Evolutionary conservation across 2,329 filamentous ascomycete species (phyloP), one percentile per base, ranked within the genome.

Genomic region (Pyrenochaeta sp.): DNA sequence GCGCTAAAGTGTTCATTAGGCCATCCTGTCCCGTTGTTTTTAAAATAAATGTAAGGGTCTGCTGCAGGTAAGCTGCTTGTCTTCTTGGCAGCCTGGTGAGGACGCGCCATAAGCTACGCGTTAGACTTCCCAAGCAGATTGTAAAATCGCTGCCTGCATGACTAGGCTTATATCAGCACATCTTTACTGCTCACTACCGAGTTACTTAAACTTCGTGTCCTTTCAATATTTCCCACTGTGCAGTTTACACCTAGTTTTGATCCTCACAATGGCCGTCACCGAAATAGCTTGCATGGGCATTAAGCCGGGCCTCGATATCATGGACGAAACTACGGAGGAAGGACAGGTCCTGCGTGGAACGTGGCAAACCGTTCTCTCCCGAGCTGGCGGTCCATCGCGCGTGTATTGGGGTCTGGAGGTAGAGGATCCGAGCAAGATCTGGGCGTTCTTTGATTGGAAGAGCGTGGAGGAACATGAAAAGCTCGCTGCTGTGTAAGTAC

Each of bases 201-300:
- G 19, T 19, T 19, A 19, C 19, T 19, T 19, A 19, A 19, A 19
- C 19, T 19, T 19, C 19, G 19, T 19, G 19, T 19, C 19, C 19
- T 19, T 19, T 19, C 19, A 19, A 19, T 19, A 19, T 19, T 19
- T 19, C 19, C 19, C 19, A 19, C 19, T 19, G 19, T 19, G 19
- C 19, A 19, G 19, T 19, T 19, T 19, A 19, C 19, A 19, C 19
- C 19, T 19, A 19, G 19, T 19, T 19, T 19, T 10, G 4, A 39
- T 15, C 12, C n/a, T 42, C 39, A 40, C 9, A 45, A 57, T 57
- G 50, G 22, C 52, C 6, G 34, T 56, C 25, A 52, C 43, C 6
- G 59, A 61, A 43, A 24, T 61, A 8, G 59, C 51, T n/a, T 42
- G 32, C 24, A 58, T 61, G 59, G 36, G 36, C 43, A 40, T 61